Conservation (phyloP, 352 stramenopile genomes). For the Blastocystis sp. region DNA sequence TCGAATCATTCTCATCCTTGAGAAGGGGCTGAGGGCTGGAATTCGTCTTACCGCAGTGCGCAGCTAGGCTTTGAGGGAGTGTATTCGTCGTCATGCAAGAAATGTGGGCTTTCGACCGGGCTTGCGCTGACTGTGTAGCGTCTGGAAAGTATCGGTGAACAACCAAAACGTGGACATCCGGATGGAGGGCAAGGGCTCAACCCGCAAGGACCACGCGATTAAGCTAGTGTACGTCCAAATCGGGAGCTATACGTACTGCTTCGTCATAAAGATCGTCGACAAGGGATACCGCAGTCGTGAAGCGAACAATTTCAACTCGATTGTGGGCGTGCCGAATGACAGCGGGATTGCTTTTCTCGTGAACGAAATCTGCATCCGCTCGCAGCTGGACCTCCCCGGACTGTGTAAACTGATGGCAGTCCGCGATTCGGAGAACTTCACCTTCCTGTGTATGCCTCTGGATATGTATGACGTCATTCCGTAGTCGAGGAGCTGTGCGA, state of each 20-base stretch:
- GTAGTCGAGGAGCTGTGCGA: conserved; percentile 58
- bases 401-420: conserved; percentile 56
- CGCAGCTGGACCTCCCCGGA: neutral
- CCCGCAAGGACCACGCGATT: conserved; percentile 22
- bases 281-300: conserved; percentile 27
- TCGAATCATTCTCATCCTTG: neutral
- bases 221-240: conserved; percentile 33
- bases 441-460: conserved; percentile 24
- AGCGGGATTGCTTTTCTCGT: conserved; percentile 56
- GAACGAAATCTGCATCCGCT: conserved; percentile 51
- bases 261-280: conserved; percentile 47
- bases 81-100: conserved; percentile 3
- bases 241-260: conserved; percentile 34
- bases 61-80: neutral
- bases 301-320: conserved; percentile 52
- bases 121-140: neutral
- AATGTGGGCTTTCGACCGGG: neutral
- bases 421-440: conserved; percentile 33
- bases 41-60: neutral
- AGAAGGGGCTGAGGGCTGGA: neutral
- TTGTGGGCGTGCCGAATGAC: neutral
- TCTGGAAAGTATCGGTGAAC: conserved; percentile 45
- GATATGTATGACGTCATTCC: neutral
- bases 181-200: neutral
- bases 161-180: conserved; percentile 28